Evolutionary conservation across 495 filamentous ascomycete species (phyloP).

Genomic region (Hyphodiscus hymeniophilus): DNA sequence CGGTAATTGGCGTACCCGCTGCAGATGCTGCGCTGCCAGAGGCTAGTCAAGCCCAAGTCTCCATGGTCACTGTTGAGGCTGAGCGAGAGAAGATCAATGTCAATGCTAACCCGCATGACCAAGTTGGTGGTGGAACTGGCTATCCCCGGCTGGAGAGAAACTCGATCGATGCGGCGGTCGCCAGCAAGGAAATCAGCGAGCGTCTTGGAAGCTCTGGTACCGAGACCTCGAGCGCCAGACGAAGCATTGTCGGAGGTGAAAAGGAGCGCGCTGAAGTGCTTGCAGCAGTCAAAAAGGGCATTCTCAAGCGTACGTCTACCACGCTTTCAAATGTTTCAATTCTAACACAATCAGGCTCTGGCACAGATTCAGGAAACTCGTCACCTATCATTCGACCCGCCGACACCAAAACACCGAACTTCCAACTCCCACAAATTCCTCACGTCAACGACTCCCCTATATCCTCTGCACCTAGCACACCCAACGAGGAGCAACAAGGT

Average conservation of each 20-base stretch:
- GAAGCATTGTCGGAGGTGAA: constrained; percentile 87
- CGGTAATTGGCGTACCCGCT: constrained; percentile 66
- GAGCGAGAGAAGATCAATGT: constrained; percentile 80
- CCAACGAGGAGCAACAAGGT: constrained; percentile 58
- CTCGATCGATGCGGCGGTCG: constrained; percentile 53
- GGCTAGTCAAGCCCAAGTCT: constrained; percentile 68
- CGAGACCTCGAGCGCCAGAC: constrained; percentile 56
- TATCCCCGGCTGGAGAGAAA: constrained; percentile 84
- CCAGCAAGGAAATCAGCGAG: constrained; percentile 23
- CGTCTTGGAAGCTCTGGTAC: constrained; percentile 46
- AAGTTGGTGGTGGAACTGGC: constrained; percentile 66
- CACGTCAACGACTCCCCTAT: constrained; percentile 64
- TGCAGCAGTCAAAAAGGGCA: constrained; percentile 84
- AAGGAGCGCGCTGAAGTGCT: constrained; percentile 85
- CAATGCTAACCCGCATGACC: constrained; percentile 60
- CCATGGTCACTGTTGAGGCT: constrained; percentile 92
- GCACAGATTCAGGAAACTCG: constrained; percentile 54
- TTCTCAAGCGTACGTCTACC: constrained; percentile 76
- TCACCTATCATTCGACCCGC: constrained; percentile 55
- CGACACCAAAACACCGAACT: constrained; percentile 41
- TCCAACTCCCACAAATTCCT: constrained; percentile 47
- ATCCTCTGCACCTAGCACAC: constrained; percentile 78
- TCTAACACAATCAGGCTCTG: constrained; percentile 34
- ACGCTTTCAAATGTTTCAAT: background rate
- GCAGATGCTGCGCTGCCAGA: constrained; percentile 59